These are phyloP conservation scores for Ceratobasidium sp. DNA, from an alignment of 1,284 basidiomycete species.

Conservation along the genomic window DNA sequence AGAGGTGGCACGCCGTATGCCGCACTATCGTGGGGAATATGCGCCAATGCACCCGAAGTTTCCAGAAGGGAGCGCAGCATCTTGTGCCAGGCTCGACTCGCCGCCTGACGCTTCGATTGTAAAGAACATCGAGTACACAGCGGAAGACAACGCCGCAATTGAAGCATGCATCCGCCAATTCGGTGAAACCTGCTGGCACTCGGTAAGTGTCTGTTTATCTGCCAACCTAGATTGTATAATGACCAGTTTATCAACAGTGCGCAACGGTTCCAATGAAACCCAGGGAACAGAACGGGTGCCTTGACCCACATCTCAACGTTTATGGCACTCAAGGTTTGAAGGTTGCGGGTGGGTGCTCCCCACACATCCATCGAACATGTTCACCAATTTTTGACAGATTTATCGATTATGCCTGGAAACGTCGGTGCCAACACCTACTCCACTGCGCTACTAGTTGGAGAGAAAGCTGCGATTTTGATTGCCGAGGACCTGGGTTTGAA, in stretches of 20 bases:
- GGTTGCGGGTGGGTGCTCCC: conserved; percentile 60
- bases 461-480: conserved; percentile 36
- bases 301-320: conserved; percentile 71
- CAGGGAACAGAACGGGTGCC: conserved; percentile 68
- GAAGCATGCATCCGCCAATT: conserved; percentile 44
- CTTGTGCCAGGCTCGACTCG: conserved; percentile 6
- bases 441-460: conserved; percentile 28
- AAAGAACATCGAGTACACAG: conserved; percentile 53
- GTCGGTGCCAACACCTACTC: conserved; percentile 26
- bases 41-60: conserved; percentile 56
- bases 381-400: background rate
- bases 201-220: background rate
- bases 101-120: conserved; percentile 51
- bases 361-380: too few relatives aligned
- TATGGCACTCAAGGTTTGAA: conserved; percentile 73
- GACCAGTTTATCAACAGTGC: background rate
- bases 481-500: conserved; percentile 30
- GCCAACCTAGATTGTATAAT: too few relatives aligned
- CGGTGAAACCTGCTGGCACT: conserved; percentile 39
- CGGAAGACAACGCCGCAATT: conserved; percentile 52
- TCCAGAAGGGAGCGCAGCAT: conserved; percentile 50
- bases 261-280: conserved; percentile 79
- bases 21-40: conserved; percentile 58
- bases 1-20: conserved; percentile 58
- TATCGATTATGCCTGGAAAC: conserved; percentile 13